phyloP scores from a whole-genome alignment of 495 filamentous ascomycete species.

The Astrothelium macrocarpum region DNA sequence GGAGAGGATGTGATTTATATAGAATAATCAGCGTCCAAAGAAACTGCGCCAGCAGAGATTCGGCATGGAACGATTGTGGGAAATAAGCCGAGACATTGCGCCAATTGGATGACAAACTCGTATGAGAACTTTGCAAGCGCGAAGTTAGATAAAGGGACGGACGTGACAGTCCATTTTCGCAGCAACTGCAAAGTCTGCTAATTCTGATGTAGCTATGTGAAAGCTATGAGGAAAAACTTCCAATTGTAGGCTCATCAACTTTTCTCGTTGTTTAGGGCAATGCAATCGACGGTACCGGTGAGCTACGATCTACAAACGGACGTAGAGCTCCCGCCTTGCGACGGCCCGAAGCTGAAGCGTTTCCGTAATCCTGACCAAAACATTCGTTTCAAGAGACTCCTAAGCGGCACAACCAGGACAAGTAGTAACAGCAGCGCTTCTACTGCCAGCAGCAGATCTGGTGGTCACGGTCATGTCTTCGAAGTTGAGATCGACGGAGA shows the following conservation, averaged over 20 bases:
- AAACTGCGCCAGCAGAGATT: not conserved
- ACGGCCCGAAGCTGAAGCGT: not conserved
- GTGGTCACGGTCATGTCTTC: slow-evolving; percentile 3
- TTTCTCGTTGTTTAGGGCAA: not conserved
- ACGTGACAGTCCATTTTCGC: not conserved
- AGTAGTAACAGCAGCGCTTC: not conserved
- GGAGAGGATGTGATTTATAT: not conserved
- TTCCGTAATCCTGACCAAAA: not conserved
- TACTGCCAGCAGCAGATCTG: not conserved
- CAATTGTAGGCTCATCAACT: not conserved
- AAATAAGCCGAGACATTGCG: slow-evolving; percentile 1
- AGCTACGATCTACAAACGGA: not conserved
- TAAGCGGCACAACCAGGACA: not conserved
- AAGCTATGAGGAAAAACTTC: not conserved
- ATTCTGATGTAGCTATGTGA: not conserved
- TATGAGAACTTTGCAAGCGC: not conserved
- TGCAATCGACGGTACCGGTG: not conserved
- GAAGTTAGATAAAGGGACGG: not conserved
- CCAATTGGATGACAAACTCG: not conserved
- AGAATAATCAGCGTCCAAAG: not conserved
- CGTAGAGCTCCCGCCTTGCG: not conserved
- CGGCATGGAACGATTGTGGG: not conserved
- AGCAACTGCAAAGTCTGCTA: not conserved
- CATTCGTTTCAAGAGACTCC: not conserved
- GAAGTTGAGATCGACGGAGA: slow-evolving; percentile 1